These are phyloP conservation scores for Nakaseomyces glabratus DNA, from an alignment of 1,139 yeast genomes.

Conservation along the genomic window DNA sequence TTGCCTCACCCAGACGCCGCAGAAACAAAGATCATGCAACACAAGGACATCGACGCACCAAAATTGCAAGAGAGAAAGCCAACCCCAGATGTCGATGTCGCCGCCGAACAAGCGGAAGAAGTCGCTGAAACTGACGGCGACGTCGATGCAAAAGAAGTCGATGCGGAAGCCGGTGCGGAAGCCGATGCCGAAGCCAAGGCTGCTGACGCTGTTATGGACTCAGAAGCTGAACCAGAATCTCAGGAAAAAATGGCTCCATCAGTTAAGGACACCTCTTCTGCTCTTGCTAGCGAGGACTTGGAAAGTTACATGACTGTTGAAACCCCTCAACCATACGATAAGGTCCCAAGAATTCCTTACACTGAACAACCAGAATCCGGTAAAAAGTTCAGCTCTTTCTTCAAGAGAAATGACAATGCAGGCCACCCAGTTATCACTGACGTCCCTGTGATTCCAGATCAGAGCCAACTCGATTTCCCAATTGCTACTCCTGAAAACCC, in stretches of 20 bases:
- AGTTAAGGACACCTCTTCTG: conserved; percentile 8
- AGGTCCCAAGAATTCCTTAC: conserved; percentile 5
- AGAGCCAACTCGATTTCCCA: conserved; percentile 13
- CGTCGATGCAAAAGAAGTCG: not conserved
- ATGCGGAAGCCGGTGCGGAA: not conserved
- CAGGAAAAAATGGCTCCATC: not conserved
- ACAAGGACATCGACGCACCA: too few relatives aligned
- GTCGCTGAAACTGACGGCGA: not conserved
- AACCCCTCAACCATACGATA: conserved; percentile 2
- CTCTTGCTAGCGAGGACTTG: conserved; percentile 9
- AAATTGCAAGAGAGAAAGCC: too few relatives aligned
- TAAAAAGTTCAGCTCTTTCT: not conserved
- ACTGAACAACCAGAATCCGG: not conserved
- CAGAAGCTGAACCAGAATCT: conserved; percentile 6
- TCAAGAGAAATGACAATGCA: conserved; percentile 1
- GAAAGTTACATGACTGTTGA: conserved; percentile 4
- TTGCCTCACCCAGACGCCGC: not conserved
- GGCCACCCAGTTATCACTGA: conserved; percentile 1
- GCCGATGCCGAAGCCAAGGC: not conserved
- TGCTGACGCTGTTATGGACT: not conserved
- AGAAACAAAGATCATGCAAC: too few relatives aligned
- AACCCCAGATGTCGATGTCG: too few relatives aligned
- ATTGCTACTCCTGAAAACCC: conserved; percentile 28
- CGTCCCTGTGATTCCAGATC: conserved; percentile 4
- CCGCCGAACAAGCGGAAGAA: not conserved